Evolutionary conservation across 2,329 filamentous ascomycete genomes (phyloP).

Genomic region (Colletotrichum lindemuthianum): DNA sequence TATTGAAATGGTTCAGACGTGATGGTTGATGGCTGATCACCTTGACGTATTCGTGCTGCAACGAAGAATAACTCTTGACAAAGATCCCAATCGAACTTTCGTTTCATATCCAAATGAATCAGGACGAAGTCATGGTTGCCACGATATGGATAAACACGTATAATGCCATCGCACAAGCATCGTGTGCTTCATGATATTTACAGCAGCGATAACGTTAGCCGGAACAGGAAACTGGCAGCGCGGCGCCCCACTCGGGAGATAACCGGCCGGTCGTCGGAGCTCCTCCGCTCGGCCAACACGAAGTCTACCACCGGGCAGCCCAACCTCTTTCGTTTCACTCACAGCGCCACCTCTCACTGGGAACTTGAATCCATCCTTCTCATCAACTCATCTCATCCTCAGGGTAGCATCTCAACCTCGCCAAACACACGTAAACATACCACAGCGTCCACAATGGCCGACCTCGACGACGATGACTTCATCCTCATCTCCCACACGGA

Average conservation of each 20-base stretch:
- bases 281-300: slow-evolving; percentile 20
- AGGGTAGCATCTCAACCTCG: not conserved
- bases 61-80: no score
- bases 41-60: no score
- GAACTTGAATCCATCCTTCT: not conserved
- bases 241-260: slow-evolving; percentile 20
- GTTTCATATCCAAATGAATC: no score
- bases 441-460: not conserved
- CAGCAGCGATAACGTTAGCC: slow-evolving; percentile 12
- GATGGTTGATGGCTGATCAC: no score
- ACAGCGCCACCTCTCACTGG: not conserved
- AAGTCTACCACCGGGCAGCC: not conserved
- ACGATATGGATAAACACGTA: no score
- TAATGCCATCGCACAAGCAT: no score
- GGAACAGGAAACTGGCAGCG: slow-evolving; percentile 10
- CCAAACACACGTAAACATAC: not conserved
- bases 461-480: slow-evolving; percentile 17
- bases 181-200: not conserved
- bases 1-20: no score
- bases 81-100: no score
- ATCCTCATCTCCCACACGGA: slow-evolving; percentile 28
- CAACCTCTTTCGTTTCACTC: slow-evolving; percentile 4
- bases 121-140: no score
- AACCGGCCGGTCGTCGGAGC: slow-evolving; percentile 33
- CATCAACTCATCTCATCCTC: no score